Conservation (phyloP, 257 asterid species). For the Solanum tarijense region DNA sequence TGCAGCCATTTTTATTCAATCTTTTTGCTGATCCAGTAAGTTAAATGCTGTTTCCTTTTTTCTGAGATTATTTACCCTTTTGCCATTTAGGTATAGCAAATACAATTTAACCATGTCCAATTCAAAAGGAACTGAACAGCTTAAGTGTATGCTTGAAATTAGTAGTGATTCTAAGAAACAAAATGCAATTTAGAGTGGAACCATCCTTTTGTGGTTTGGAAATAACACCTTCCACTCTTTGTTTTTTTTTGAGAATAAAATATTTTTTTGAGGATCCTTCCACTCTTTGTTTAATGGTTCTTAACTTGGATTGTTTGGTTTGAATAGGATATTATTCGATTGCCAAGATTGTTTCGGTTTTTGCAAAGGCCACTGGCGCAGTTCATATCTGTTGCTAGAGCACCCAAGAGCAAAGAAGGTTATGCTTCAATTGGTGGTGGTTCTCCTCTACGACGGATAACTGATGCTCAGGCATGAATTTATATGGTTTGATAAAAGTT, state of each 20-base stretch:
- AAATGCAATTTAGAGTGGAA: background rate
- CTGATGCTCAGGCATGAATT: constrained; percentile 83
- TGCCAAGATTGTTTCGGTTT: constrained; percentile 90
- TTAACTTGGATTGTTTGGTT: constrained; percentile 12
- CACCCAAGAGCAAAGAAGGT: constrained; percentile 97
- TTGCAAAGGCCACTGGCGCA: constrained; percentile 95
- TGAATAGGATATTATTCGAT: constrained; percentile 82
- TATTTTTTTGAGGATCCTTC: background rate
- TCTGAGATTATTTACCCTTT: background rate
- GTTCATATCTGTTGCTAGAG: constrained; percentile 85
- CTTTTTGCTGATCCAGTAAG: constrained; percentile 98
- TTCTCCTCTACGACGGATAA: constrained; percentile 94
- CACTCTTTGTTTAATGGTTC: constrained; percentile 1
- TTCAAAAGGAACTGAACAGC: background rate
- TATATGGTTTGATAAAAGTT: background rate
- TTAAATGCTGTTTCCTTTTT: background rate
- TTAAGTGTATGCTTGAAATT: background rate
- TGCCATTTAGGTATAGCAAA: background rate
- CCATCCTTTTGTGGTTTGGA: background rate
- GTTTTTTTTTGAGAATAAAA: background rate
- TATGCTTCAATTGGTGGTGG: constrained; percentile 99
- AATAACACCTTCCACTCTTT: background rate
- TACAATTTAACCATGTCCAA: background rate
- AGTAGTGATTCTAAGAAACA: background rate
- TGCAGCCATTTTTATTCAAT: constrained; percentile 92